Conservation (phyloP, 208 protist species). For the Acanthamoeba castellanii region DNA sequence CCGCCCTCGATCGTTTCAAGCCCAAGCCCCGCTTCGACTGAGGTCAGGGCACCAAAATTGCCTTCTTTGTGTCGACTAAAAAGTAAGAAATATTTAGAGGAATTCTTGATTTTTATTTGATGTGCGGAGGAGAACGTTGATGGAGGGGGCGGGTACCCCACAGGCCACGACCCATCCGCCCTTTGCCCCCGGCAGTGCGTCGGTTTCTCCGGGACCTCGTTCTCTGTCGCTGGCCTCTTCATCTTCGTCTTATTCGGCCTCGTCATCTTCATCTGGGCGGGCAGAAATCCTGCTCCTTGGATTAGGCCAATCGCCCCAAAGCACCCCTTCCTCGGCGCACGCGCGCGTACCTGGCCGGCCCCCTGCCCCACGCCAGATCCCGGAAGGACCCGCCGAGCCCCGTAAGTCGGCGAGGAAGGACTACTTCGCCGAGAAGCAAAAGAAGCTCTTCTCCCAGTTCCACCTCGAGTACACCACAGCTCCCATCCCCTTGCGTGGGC, state of each 20-base stretch:
- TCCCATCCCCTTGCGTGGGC: neutral
- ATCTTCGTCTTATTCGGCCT: neutral
- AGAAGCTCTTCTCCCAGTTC: slow-evolving; percentile 64
- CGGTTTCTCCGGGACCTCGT: no score
- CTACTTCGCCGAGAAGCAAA: slow-evolving; percentile 60
- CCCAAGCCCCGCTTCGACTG: slow-evolving; percentile 60
- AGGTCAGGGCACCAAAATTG: neutral
- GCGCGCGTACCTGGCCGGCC: neutral
- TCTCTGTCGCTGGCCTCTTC: no score
- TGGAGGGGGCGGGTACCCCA: neutral
- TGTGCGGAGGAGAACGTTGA: neutral
- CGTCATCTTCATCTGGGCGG: neutral
- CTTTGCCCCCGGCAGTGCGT: no score
- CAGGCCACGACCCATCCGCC: no score
- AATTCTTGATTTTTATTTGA: neutral
- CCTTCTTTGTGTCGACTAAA: neutral
- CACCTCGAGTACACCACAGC: neutral
- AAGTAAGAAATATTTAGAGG: neutral
- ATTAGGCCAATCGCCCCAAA: neutral
- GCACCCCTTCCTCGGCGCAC: neutral
- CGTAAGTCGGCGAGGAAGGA: slow-evolving; percentile 1
- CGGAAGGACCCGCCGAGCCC: neutral
- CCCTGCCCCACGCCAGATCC: neutral
- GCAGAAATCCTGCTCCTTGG: neutral
- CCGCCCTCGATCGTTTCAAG: slow-evolving; percentile 62